phyloP scores from a whole-genome alignment of 495 filamentous ascomycete species.

The Immersiella caudata region DNA sequence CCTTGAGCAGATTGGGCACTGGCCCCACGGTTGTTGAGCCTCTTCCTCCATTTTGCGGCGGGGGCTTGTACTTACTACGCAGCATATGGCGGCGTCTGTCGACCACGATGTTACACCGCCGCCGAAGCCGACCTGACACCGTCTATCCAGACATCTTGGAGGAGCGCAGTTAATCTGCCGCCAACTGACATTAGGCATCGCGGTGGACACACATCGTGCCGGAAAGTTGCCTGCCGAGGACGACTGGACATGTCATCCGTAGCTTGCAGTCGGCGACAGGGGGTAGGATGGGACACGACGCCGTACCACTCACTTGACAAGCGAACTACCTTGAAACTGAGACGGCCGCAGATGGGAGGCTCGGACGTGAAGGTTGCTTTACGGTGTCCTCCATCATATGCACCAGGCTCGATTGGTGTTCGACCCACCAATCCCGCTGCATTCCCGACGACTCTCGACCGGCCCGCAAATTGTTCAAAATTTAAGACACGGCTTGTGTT shows the following conservation, averaged over 20 bases:
- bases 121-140: constrained; percentile 7
- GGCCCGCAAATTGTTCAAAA: not conserved
- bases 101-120: constrained; percentile 7
- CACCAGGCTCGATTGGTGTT: constrained; percentile 14
- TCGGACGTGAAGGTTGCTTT: not conserved
- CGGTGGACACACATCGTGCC: not conserved
- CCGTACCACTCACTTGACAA: not conserved
- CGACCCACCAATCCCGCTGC: constrained; percentile 15
- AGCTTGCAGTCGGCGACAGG: not conserved
- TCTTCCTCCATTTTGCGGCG: constrained; percentile 6
- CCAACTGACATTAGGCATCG: not conserved
- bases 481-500: not conserved
- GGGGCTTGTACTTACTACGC: constrained; percentile 1
- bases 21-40: constrained; percentile 14
- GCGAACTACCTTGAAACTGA: not conserved
- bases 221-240: not conserved
- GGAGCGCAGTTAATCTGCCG: not conserved
- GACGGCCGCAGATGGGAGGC: constrained; percentile 8
- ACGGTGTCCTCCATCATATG: not conserved
- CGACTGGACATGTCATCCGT: not conserved
- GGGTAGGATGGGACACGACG: not conserved
- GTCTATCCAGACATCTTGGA: constrained; percentile 3
- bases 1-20: not conserved
- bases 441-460: constrained; percentile 10
- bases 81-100: not conserved